These are phyloP conservation scores for Sarocladium strictum DNA, from an alignment of 2,329 filamentous ascomycete genomes.

Conservation along the genomic window DNA sequence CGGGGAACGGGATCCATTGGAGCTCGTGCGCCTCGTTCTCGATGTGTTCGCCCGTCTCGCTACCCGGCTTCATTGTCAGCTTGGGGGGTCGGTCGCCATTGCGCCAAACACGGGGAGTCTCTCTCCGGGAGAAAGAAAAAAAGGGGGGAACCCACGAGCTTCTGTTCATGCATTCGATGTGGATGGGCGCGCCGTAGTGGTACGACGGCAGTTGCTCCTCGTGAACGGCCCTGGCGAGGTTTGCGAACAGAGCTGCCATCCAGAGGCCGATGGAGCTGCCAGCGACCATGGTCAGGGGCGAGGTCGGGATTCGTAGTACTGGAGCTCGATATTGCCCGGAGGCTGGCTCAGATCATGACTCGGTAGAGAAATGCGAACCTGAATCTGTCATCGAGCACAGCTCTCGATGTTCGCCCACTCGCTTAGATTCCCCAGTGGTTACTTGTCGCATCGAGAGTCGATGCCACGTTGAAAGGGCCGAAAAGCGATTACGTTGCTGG, in stretches of 20 bases:
- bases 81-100: too few relatives aligned
- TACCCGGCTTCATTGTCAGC: constrained; percentile 27
- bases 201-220: constrained; percentile 52
- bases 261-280: constrained; percentile 13
- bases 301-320: background rate
- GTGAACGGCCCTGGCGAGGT: constrained; percentile 22
- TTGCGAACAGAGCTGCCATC: constrained; percentile 17
- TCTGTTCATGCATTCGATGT: constrained; percentile 68
- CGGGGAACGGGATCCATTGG: constrained; percentile 85
- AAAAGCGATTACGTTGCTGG: background rate
- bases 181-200: constrained; percentile 60
- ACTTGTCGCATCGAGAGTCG: background rate
- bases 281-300: constrained; percentile 9
- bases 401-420: background rate
- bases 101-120: background rate
- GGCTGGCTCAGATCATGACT: background rate
- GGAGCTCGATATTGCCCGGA: background rate
- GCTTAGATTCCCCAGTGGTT: too few relatives aligned
- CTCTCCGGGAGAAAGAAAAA: background rate
- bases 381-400: background rate
- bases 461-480: background rate
- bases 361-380: background rate
- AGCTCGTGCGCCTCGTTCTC: constrained; percentile 75
- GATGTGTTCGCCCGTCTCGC: constrained; percentile 86
- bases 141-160: constrained; percentile 52